These are phyloP conservation scores for Fusarium continuum DNA, from an alignment of 2,329 filamentous ascomycete species.

Conservation along the genomic window DNA sequence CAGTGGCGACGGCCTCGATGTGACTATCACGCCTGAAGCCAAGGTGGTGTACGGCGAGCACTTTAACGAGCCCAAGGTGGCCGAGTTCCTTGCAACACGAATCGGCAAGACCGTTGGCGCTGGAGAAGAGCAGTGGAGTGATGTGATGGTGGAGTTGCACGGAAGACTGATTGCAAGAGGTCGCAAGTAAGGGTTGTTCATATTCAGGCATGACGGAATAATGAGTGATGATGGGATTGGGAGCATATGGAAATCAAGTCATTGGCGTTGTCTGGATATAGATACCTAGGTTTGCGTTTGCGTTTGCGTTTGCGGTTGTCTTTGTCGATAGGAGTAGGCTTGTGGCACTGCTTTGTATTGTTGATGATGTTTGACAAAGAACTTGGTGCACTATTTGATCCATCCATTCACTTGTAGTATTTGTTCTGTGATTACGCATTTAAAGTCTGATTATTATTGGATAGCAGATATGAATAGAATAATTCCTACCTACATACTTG, in stretches of 20 bases:
- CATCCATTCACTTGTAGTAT: not conserved
- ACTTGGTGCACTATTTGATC: not conserved
- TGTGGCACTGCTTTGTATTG: constrained; percentile 13
- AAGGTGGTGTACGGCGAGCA: constrained; percentile 79
- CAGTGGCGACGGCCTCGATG: constrained; percentile 60
- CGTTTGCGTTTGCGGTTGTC: constrained; percentile 28
- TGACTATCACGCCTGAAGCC: constrained; percentile 64
- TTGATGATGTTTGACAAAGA: constrained; percentile 15
- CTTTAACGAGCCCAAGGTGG: constrained; percentile 79
- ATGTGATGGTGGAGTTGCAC: constrained; percentile 64
- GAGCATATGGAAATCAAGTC: constrained; percentile 17
- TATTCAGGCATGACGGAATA: not conserved
- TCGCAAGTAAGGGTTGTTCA: constrained; percentile 52
- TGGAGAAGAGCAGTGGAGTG: constrained; percentile 60
- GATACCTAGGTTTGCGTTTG: constrained; percentile 38
- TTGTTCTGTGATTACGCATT: not conserved
- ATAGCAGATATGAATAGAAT: too few species aligned
- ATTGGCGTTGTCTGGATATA: constrained; percentile 39
- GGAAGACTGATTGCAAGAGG: constrained; percentile 65
- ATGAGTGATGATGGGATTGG: constrained; percentile 45
- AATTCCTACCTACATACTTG: too few species aligned
- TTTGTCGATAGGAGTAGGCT: constrained; percentile 10
- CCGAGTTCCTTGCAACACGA: constrained; percentile 70
- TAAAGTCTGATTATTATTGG: not conserved
- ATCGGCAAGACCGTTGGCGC: constrained; percentile 55